Evolutionary conservation across 2,329 filamentous ascomycete genomes (phyloP), one percentile per base, ranked within the genome.

Genomic region (Botryotinia globosa): DNA sequence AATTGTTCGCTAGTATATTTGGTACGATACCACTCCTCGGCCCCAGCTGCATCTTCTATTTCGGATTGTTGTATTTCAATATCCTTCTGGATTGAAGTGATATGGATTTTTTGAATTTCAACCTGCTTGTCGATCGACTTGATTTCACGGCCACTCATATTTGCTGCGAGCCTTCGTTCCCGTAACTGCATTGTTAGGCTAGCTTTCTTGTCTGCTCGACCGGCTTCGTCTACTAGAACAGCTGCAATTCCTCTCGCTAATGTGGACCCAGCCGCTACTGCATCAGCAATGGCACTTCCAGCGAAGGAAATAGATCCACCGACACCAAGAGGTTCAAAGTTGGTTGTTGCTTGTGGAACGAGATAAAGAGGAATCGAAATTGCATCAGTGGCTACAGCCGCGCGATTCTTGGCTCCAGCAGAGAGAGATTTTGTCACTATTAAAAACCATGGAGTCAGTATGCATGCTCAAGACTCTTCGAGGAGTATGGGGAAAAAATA

Each of bases 101-200:
- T 34, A 20, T 37, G 63, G 2, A 48, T 8, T 66, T n/a, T 51
- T 16, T 48, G 63, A 10, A 66, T 66, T 37, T 66, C 44, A 5
- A 66, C 42, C 16, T 66, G 5, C 34, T 66, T 66, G 32, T 66
- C 63, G 32, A 66, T 51, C 25, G 63, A 66, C 34, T 66, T 66
- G 32, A 66, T 66, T 42, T 48, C 42, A 16, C 63, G 63, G 12
- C 63, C 63, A 51, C 14, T 65, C 4, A 65, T 65, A n/a, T 65
- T 65, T 44, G 44, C 63, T n/a, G 45, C 42, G 22, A 66, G 63
- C 18, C 63, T 66, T 48, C 63, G 63, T 25, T 66, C 44, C 32
- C 25, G 63, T 29, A 66, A 66, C 29, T 66, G 63, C 63, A 45
- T 66, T 25, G 42, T 66, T 18, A 66, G 63, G 10, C 22, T 48